phyloP scores from a whole-genome alignment of 306 rosid genomes.

The Castanea crenata region DNA sequence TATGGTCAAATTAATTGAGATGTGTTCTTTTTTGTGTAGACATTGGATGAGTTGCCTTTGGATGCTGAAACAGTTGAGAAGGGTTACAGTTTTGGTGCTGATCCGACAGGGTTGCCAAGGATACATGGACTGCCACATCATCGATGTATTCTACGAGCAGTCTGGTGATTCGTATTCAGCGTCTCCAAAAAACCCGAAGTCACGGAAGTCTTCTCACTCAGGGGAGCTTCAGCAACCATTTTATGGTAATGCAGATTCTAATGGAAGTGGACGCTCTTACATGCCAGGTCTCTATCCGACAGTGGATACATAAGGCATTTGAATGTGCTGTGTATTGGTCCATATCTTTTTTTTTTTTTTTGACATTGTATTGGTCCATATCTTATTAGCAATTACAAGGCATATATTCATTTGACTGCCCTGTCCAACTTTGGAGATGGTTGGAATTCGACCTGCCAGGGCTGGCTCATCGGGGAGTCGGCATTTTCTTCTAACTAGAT shows the following conservation, averaged over 20 bases:
- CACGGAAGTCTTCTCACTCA: constrained; percentile 80
- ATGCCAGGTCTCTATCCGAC: constrained; percentile 52
- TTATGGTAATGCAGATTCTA: constrained; percentile 65
- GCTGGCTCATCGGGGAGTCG: constrained; percentile 34
- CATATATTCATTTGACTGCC: constrained; percentile 58
- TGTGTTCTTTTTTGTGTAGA: constrained; percentile 42
- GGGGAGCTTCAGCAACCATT: constrained; percentile 77
- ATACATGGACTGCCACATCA: constrained; percentile 82
- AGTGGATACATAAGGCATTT: constrained; percentile 39
- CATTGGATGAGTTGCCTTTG: constrained; percentile 87
- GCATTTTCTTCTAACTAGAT: constrained; percentile 28
- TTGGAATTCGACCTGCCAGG: constrained; percentile 39
- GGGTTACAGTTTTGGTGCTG: constrained; percentile 71
- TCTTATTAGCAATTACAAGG: constrained; percentile 19
- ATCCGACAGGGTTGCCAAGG: constrained; percentile 84
- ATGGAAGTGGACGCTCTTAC: constrained; percentile 60
- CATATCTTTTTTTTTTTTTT: constrained; percentile 5
- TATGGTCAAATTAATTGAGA: constrained; percentile 20
- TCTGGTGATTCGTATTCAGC: constrained; percentile 55
- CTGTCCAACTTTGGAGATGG: constrained; percentile 34
- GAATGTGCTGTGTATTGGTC: constrained; percentile 5
- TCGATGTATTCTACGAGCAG: constrained; percentile 65
- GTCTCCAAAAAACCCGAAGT: constrained; percentile 68
- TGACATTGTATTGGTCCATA: constrained; percentile 7
- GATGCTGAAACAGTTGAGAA: constrained; percentile 96